Base-by-base conservation (phyloP, 2,329 filamentous ascomycete genomes). In the Botrytis fabae region DNA sequence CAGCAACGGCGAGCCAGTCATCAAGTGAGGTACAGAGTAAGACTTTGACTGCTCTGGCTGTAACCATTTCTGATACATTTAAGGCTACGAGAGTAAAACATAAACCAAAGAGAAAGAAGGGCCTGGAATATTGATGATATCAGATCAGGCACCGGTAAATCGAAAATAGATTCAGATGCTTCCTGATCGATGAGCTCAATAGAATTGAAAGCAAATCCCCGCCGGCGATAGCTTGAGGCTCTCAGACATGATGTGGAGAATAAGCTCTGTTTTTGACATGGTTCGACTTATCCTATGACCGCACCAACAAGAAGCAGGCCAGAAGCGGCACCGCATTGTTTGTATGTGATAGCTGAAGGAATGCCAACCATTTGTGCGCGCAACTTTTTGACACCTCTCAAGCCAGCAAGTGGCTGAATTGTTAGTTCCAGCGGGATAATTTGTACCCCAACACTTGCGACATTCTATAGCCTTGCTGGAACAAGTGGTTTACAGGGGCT, bases 71-170 rank as follows among this genome's bases (percentile, higher is more conserved):
- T 68, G 64, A 66, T 68, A 68, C 38, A 28, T 22, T 54, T n/a
- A 32, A 57, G 65, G 25, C 48, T 57, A 25, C 42, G 65, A 32
- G 25, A 42, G 65, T 57, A 57, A 57, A 42, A 57, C 65, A 68
- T 68, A 32, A 48, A 14, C 4, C 14, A n/a, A 46, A 22, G 51
- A 5, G 35, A 38, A 16, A 10, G n/a, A 28, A 10, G 48, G 16
- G 57, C 25, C 65, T 48, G 35, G 16, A 57, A 32, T 42, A 42
- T 57, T 57, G 48, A 68, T 68, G 65, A 68, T 68, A 38, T 68
- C 48, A 68, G 65, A 68, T 68, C 65, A 68, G 65, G 65, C 65
- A 68, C 25, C 65, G 42, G 35, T 16, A 57, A 57, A 68, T 68
- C 35, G 18, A 42, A 42, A 68, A 20, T 68, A 57, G 35, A 22